These are phyloP conservation scores for Capsicum baccatum DNA, from an alignment of 257 asterid species.

Conservation along the genomic window DNA sequence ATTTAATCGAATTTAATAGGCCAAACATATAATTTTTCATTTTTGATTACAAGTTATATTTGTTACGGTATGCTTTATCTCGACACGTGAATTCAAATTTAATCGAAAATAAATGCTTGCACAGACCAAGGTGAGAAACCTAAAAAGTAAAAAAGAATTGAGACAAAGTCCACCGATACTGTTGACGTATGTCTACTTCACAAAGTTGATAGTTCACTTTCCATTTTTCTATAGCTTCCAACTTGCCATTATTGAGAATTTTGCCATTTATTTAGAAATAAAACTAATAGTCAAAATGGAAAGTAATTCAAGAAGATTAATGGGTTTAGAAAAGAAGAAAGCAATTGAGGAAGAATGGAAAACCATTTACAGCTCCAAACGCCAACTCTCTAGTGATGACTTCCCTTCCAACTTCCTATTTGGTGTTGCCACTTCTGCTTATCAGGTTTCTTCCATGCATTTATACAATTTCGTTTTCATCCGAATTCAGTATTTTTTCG, in stretches of 20 bases:
- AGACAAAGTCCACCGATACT: too few species aligned
- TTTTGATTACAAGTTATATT: too few species aligned
- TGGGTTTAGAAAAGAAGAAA: conserved; percentile 32
- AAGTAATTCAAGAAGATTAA: conserved; percentile 23
- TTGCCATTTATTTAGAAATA: background rate
- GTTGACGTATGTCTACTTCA: too few species aligned
- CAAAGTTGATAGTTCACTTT: background rate
- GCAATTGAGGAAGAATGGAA: conserved; percentile 56
- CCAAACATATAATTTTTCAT: too few species aligned
- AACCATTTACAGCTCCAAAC: conserved; percentile 44
- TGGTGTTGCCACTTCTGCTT: conserved; percentile 67
- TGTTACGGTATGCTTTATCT: too few species aligned
- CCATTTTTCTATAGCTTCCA: background rate
- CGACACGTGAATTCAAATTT: too few species aligned
- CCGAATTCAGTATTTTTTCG: background rate
- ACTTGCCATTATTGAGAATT: background rate
- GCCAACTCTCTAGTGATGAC: conserved; percentile 41
- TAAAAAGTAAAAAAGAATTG: too few species aligned
- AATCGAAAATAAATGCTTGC: too few species aligned
- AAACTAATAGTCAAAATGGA: background rate
- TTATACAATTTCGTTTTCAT: background rate
- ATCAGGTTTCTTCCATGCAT: conserved; percentile 43
- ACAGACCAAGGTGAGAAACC: too few species aligned
- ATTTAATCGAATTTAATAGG: too few species aligned
- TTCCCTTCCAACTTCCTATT: conserved; percentile 51